Evolutionary conservation across 2,329 filamentous ascomycete genomes (phyloP).

Genomic region (Neobulgaria alba): DNA sequence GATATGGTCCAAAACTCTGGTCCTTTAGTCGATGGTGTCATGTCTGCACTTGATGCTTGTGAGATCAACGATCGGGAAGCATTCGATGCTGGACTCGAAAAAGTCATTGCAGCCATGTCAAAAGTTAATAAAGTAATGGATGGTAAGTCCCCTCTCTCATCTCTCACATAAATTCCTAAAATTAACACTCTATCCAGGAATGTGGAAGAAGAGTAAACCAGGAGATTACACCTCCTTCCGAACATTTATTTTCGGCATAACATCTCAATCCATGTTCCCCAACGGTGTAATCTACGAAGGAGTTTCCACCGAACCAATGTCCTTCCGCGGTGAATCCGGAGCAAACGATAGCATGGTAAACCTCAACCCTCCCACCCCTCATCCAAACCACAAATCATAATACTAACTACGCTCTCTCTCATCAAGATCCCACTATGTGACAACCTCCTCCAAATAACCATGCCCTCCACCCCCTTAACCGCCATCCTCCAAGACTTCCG

Average conservation of each 20-base stretch:
- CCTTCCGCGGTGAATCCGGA: constrained; percentile 85
- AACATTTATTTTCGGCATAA: constrained; percentile 96
- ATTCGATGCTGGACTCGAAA: constrained; percentile 56
- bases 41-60: constrained; percentile 54
- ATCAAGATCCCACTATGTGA: constrained; percentile 71
- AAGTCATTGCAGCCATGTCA: constrained; percentile 54
- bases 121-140: constrained; percentile 78
- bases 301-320: constrained; percentile 63
- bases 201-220: constrained; percentile 87
- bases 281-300: constrained; percentile 86
- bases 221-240: constrained; percentile 81
- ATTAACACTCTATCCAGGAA: constrained; percentile 39
- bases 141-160: constrained; percentile 34
- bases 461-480: constrained; percentile 85
- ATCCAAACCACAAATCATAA: neutral
- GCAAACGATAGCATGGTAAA: constrained; percentile 84
- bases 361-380: neutral
- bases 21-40: constrained; percentile 63
- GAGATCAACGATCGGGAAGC: constrained; percentile 39
- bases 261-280: constrained; percentile 88
- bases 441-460: constrained; percentile 74
- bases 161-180: constrained; percentile 17
- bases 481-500: constrained; percentile 84
- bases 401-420: neutral
- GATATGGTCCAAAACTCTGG: constrained; percentile 90